Evolutionary conservation across 169 alveolate genomes (phyloP).

Genomic region (Cryptosporidium viatorum): DNA sequence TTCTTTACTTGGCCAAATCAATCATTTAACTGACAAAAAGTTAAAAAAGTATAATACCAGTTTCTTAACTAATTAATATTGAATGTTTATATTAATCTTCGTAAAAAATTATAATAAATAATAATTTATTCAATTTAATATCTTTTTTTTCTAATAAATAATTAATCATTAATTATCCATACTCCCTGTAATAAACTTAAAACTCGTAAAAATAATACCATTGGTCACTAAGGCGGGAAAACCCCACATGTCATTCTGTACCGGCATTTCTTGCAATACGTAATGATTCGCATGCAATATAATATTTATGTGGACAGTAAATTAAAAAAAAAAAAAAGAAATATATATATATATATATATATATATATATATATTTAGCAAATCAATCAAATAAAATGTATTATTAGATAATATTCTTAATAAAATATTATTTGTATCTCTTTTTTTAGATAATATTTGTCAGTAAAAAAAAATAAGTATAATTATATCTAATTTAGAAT

Average conservation of each 20-base stretch:
- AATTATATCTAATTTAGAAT: not conserved
- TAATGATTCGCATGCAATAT: conserved; percentile 5
- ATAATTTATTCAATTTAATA: not conserved
- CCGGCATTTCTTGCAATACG: conserved; percentile 19
- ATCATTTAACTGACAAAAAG: not conserved
- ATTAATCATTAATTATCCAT: not conserved
- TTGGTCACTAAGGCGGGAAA: conserved; percentile 34
- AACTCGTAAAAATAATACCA: conserved; percentile 13
- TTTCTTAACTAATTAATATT: no score
- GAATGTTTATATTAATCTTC: no score
- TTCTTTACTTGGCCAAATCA: not conserved
- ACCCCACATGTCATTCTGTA: conserved; percentile 43
- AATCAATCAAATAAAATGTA: not conserved
- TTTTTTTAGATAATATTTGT: not conserved
- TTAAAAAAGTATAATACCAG: not conserved
- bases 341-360: no score
- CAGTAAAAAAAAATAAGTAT: not conserved
- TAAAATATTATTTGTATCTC: not conserved
- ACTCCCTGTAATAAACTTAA: not conserved
- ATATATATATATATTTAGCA: not conserved
- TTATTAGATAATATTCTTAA: not conserved
- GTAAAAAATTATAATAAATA: not conserved
- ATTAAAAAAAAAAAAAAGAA: not conserved
- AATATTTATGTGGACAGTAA: conserved; percentile 1
- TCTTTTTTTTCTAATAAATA: not conserved